These are phyloP conservation scores for Galerina marginata DNA, from an alignment of 768 basidiomycete species.

Conservation along the genomic window DNA sequence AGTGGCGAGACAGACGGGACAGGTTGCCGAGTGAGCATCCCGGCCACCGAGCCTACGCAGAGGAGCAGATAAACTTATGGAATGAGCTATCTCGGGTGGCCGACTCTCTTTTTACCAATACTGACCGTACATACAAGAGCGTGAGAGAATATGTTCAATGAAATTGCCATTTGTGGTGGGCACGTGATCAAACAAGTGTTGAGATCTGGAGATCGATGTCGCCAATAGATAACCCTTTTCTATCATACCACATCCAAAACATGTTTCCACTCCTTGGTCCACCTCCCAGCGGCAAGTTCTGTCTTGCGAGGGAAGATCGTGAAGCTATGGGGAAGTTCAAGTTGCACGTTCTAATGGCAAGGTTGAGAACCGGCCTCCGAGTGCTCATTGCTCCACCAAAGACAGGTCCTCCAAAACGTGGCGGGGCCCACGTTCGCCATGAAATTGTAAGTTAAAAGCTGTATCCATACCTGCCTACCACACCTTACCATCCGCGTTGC, in stretches of 20 bases:
- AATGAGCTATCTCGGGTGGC: not conserved
- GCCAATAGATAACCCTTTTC: too few relatives aligned
- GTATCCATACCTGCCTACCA: too few relatives aligned
- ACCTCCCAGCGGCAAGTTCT: not conserved
- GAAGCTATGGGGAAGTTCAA: not conserved
- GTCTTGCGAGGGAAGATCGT: not conserved
- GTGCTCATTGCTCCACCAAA: not conserved
- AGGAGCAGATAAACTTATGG: slow-evolving; percentile 11
- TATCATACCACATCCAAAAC: too few relatives aligned
- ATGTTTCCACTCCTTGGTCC: not conserved
- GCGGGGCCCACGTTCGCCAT: too few relatives aligned
- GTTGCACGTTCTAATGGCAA: not conserved
- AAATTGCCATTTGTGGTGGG: too few relatives aligned
- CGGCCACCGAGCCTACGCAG: slow-evolving; percentile 4
- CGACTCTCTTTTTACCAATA: too few relatives aligned
- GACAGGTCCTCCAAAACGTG: not conserved
- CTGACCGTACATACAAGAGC: too few relatives aligned
- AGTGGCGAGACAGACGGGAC: not conserved
- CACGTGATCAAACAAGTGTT: too few relatives aligned
- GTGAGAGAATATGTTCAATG: too few relatives aligned
- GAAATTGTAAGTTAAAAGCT: too few relatives aligned
- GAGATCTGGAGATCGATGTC: too few relatives aligned
- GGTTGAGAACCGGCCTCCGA: not conserved
- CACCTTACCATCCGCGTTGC: not conserved
- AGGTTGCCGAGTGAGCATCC: not conserved